A percentile compares a stretch with the other conserved stretches of the same genome.
Conservation (phyloP, 345 rosid species). For the Noccaea caerulescens region DNA sequence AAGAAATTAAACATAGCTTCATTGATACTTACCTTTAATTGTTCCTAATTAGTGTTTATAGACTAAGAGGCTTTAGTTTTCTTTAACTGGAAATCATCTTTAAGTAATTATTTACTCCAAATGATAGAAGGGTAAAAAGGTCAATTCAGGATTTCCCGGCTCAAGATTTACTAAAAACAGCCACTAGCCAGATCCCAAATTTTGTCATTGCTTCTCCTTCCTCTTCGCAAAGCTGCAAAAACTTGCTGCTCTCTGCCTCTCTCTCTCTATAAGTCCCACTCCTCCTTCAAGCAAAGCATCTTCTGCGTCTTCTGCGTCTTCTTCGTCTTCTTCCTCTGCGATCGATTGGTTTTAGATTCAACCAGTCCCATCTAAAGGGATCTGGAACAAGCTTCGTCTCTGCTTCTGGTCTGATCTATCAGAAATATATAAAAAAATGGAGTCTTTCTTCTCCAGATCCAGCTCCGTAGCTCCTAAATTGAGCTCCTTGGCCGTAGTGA, state of each 20-base stretch:
- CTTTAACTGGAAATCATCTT: background rate
- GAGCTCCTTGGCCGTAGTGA: constrained; percentile 42
- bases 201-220: constrained; percentile 11
- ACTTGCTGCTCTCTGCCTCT: constrained; percentile 23
- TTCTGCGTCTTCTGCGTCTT: constrained; percentile 30
- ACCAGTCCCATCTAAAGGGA: constrained; percentile 36
- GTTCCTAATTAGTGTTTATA: no score
- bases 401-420: constrained; percentile 21
- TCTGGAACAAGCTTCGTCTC: constrained; percentile 43
- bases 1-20: background rate
- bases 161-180: constrained; percentile 24
- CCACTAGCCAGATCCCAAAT: constrained; percentile 47
- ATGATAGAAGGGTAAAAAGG: constrained; percentile 31
- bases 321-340: constrained; percentile 14
- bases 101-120: background rate
- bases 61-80: background rate
- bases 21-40: background rate
- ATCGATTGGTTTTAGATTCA: constrained; percentile 13
- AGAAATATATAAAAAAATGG: constrained; percentile 47
- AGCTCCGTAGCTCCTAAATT: constrained; percentile 48
- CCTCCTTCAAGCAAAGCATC: constrained; percentile 39
- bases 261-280: constrained; percentile 45
- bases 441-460: constrained; percentile 46
- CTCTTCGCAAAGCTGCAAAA: constrained; percentile 24
- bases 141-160: background rate